Conservation (phyloP, 2,329 filamentous ascomycete genomes). For the Venturiaceae sp. region DNA sequence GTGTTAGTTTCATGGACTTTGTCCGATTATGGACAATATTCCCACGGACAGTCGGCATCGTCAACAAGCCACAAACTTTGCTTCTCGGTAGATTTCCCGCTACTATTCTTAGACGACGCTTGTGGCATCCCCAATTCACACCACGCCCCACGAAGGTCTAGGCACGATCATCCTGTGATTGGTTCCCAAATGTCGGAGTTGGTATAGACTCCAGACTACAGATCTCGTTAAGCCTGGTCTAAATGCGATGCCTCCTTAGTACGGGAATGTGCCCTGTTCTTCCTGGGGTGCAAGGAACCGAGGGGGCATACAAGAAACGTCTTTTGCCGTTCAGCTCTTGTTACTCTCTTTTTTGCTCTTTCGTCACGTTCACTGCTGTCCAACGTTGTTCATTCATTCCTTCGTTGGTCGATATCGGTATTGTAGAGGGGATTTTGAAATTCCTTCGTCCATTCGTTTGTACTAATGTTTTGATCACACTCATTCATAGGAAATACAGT, state of each 20-base stretch:
- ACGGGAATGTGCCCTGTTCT: neutral
- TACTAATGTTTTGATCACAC: neutral
- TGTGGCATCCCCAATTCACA: neutral
- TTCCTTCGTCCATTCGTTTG: constrained; percentile 1
- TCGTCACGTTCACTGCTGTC: neutral
- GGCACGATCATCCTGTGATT: neutral
- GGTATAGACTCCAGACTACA: neutral
- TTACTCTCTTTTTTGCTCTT: neutral
- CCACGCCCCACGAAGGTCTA: neutral
- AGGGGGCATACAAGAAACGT: neutral
- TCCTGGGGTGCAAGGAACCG: neutral
- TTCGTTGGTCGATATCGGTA: neutral
- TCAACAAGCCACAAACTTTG: neutral
- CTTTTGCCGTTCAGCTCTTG: neutral
- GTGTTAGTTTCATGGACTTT: too few relatives aligned
- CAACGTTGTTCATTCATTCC: neutral
- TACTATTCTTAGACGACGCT: neutral
- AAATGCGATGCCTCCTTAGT: neutral
- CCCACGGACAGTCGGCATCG: neutral
- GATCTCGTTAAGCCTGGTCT: neutral
- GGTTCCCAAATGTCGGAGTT: neutral
- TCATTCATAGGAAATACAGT: neutral
- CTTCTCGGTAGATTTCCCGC: neutral
- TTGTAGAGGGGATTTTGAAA: neutral
- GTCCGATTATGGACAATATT: too few relatives aligned